These are phyloP conservation scores for Hymenoscyphus linearis DNA, from an alignment of 2,329 filamentous ascomycete genomes.

Conservation along the genomic window DNA sequence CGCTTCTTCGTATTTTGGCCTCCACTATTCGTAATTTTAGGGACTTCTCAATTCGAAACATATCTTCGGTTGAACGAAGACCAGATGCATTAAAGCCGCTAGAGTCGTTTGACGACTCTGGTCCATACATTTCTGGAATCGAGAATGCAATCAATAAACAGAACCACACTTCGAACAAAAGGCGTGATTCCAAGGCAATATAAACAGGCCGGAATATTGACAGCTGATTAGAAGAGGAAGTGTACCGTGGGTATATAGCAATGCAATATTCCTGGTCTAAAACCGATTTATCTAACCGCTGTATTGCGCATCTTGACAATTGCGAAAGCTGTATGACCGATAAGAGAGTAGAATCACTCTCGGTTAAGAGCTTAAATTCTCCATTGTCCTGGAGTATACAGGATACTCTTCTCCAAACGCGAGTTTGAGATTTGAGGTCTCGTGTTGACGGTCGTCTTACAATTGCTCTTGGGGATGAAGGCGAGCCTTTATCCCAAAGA, in stretches of 20 bases:
- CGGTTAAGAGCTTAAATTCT: slow-evolving; percentile 83
- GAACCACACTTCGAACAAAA: slow-evolving; percentile 97
- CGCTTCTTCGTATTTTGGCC: slow-evolving; percentile 45
- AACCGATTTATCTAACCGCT: slow-evolving; percentile 84
- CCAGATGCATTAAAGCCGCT: slow-evolving; percentile 13
- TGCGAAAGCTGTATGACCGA: slow-evolving; percentile 84
- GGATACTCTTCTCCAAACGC: slow-evolving; percentile 77
- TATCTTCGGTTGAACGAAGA: slow-evolving; percentile 35
- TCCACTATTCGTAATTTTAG: slow-evolving; percentile 55
- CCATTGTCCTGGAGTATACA: slow-evolving; percentile 94
- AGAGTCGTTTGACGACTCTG: slow-evolving; percentile 13
- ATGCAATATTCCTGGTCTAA: slow-evolving; percentile 91
- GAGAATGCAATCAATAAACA: slow-evolving; percentile 87
- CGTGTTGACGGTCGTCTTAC: slow-evolving; percentile 48
- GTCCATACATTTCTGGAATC: slow-evolving; percentile 78
- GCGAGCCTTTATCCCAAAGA: slow-evolving; percentile 77
- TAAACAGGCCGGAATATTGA: slow-evolving; percentile 84
- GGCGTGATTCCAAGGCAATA: slow-evolving; percentile 76
- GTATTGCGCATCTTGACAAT: slow-evolving; percentile 82
- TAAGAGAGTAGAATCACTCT: slow-evolving; percentile 74
- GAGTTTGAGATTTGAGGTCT: slow-evolving; percentile 47
- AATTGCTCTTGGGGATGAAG: slow-evolving; percentile 47
- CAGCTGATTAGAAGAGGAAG: slow-evolving; percentile 64
- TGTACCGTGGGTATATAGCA: slow-evolving; percentile 91
- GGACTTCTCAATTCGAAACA: slow-evolving; percentile 59